Evolutionary conservation across 1,284 basidiomycete genomes (phyloP).

Genomic region (Volvariella volvacea): DNA sequence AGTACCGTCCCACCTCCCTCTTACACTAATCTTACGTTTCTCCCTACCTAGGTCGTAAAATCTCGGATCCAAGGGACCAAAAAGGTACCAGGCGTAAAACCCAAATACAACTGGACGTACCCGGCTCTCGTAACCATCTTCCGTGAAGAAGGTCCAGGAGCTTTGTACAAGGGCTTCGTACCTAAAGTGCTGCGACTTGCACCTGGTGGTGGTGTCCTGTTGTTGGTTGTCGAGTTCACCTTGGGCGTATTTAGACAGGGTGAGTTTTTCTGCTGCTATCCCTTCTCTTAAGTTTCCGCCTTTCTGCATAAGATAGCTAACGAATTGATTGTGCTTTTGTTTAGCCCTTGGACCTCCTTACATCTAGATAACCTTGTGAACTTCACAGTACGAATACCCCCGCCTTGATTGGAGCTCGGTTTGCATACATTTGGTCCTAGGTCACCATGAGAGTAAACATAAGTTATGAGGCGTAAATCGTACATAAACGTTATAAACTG

Average conservation of each 20-base stretch:
- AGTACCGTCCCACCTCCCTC: constrained; percentile 14
- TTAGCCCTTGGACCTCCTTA: constrained; percentile 32
- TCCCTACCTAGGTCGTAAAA: constrained; percentile 66
- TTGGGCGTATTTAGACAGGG: constrained; percentile 68
- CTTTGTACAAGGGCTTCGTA: constrained; percentile 92
- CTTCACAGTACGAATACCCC: background rate
- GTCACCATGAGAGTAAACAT: too few species aligned
- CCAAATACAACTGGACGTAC: constrained; percentile 94
- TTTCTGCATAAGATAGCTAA: background rate
- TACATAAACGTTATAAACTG: too few species aligned
- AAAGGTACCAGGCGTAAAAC: constrained; percentile 57
- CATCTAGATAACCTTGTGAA: constrained; percentile 16
- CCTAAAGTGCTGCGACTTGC: constrained; percentile 83
- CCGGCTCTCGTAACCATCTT: constrained; percentile 76
- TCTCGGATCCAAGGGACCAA: constrained; percentile 85
- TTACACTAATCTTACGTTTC: constrained; percentile 4
- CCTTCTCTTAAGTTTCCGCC: background rate
- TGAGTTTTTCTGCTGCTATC: constrained; percentile 23
- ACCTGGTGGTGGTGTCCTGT: constrained; percentile 90
- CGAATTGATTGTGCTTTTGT: background rate
- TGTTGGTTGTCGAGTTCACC: constrained; percentile 88
- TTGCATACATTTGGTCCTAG: too few species aligned
- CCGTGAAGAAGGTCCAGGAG: constrained; percentile 84
- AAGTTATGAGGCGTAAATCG: too few species aligned
- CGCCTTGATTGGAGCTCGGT: too few species aligned